Base-by-base conservation (phyloP, 371 early-diverging fungal species). In the Rhizopus microsporus region DNA sequence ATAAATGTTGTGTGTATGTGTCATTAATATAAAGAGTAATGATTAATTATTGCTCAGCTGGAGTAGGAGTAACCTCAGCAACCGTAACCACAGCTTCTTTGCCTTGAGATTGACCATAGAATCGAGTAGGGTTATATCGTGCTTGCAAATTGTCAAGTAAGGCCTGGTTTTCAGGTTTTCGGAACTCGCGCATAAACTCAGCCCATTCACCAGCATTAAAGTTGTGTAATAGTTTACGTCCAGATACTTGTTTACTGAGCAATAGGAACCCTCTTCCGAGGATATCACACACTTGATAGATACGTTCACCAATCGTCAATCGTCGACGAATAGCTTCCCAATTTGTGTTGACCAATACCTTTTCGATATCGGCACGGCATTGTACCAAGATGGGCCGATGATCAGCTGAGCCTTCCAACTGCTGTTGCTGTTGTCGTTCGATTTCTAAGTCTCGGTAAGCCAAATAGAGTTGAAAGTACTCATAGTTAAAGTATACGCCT, bases 301-400 rank as follows among this genome's bases (percentile, higher is more conserved):
- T 76, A 37, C 80, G 72, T 32, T 79, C 80, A 12, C 80, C 80
- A 56, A 79, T 79, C 0, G 80, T 79, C 50, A 79, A 48, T 17
- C 80, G 72, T 47, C 80, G 67, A 10, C 80, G 77, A 42, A 79
- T 76, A 5, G 80, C 80, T 54, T 79, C 80, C 80, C 80, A 79
- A 32, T 79, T 79, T 17, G 77, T 79, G 49, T 61, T 79, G 7
- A 72, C 73, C 7, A 79, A 56, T 1, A 74, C 68, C 31, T 71
- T 72, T 57, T 79, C 80, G 31, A 79, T 71, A n/a, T 79, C 80
- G 6, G 75, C 54, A 9, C 80, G 74, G 23, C 72, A 74, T 51
- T 79, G 80, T 0, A 68, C 69, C 35, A 72, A 10, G 15, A 77
- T 59, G 6, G 77, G 67, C 17, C 77, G 59, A 1, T 74, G 54